These are phyloP conservation scores for Elaeis oleifera DNA, from an alignment of 202 grass and related monocot genomes.

Conservation along the genomic window DNA sequence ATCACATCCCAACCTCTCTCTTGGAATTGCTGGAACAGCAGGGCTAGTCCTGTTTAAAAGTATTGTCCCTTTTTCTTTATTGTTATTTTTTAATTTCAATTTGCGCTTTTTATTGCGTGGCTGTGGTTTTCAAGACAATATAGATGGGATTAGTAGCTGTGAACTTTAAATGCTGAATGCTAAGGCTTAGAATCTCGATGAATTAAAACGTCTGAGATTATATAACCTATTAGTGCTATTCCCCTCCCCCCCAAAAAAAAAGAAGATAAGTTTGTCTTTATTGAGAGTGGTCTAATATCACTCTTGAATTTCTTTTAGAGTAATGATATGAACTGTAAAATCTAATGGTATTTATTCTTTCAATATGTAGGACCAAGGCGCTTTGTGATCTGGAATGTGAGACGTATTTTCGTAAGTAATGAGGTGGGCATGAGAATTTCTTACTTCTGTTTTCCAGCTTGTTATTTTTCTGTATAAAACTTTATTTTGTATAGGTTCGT, in stretches of 20 bases:
- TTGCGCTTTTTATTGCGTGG: too few species aligned
- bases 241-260: too few species aligned
- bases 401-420: slow-evolving; percentile 38
- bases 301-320: not conserved
- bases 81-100: too few species aligned
- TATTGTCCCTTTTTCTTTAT: slow-evolving; percentile 1
- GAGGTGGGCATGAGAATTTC: slow-evolving; percentile 22
- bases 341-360: not conserved
- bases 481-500: not conserved
- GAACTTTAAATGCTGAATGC: not conserved
- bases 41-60: slow-evolving; percentile 35
- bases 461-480: not conserved
- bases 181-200: not conserved
- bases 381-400: slow-evolving; percentile 34
- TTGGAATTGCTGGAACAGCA: slow-evolving; percentile 24
- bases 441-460: not conserved
- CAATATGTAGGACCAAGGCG: slow-evolving; percentile 35
- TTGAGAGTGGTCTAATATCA: too few species aligned
- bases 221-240: too few species aligned
- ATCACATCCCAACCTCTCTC: slow-evolving; percentile 29
- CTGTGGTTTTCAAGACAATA: not conserved
- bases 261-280: too few species aligned
- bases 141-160: not conserved
- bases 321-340: too few species aligned
- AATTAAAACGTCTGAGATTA: too few species aligned